Evolutionary conservation across 106 monocot species (phyloP), one percentile per base, ranked within the genome.

Genomic region (Hemerocallis citrina): DNA sequence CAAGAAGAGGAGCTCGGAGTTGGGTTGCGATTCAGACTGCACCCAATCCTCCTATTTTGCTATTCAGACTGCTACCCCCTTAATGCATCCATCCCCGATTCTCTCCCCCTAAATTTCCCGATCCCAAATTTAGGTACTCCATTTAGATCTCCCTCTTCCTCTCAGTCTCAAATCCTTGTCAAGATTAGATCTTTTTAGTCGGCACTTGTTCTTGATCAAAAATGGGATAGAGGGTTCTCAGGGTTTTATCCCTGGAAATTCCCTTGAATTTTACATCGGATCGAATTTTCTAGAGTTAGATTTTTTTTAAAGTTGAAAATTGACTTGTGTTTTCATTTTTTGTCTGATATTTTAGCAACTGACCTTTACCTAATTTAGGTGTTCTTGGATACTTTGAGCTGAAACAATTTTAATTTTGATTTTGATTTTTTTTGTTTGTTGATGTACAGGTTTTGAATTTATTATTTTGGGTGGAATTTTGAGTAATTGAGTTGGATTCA

Each of bases 261-360:
- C n/a, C n/a, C n/a, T n/a, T n/a, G n/a, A n/a, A n/a, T 50, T 50
- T 50, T 25, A 27, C 25, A 50, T 50, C 28, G 50, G 50, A 50
- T 50, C 28, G 27, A 11, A 47, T 50, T 50, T 28, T 12, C 10
- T 16, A 14, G 44, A 44, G 44, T 12, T 1, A 7, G 10, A 27
- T 50, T 45, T n/a, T 3, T 4, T 12, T 47, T 50, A 2, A 27
- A 50, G 50, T 3, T 50, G 50, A 50, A 50, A 50, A 50, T 1
- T 50, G 50, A 50, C 50, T 24, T 14, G 16, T 57, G 8, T n/a
- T 3, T 34, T 17, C 19, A 34, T 34, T 57, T 57, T 35, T 3
- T 57, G 57, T 20, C 17, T 57, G 36, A 57, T 33, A 57, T 36
- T 57, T 57, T 25, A 13, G 33, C 34, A 35, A 37, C 19, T 8